Evolutionary conservation across 805 yeast species (phyloP).

Genomic region (Yarrowia phangngaensis): DNA sequence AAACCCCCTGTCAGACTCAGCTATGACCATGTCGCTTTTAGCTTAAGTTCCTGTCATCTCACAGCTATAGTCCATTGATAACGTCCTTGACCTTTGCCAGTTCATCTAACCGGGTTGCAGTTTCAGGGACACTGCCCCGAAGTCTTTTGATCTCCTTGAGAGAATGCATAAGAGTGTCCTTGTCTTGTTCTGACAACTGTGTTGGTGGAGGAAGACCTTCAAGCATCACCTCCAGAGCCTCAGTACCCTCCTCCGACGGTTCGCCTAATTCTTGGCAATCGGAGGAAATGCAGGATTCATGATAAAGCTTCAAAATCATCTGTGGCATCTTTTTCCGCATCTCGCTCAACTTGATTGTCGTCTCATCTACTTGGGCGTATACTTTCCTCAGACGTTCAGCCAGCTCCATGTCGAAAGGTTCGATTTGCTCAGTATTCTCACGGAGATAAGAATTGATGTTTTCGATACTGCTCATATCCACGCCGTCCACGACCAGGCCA

Average conservation of each 20-base stretch:
- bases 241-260: not conserved
- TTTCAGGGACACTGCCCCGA: conserved; percentile 9
- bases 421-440: conserved; percentile 44
- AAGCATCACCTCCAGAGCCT: not conserved
- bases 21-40: too few relatives aligned
- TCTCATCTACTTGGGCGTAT: conserved; percentile 58
- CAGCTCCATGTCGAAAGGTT: conserved; percentile 65
- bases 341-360: conserved; percentile 54
- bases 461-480: conserved; percentile 38
- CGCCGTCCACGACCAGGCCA: conserved; percentile 59
- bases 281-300: not conserved
- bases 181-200: not conserved
- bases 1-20: too few relatives aligned
- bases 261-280: not conserved
- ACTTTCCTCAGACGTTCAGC: conserved; percentile 56
- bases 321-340: conserved; percentile 44
- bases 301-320: not conserved
- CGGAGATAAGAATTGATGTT: conserved; percentile 32
- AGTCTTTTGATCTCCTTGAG: conserved; percentile 5
- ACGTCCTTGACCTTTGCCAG: conserved; percentile 15
- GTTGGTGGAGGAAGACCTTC: conserved; percentile 2
- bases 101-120: conserved; percentile 3
- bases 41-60: not conserved
- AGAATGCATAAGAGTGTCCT: not conserved
- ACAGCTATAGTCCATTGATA: not conserved